Evolutionary conservation across 257 asterid species (phyloP), one percentile per base, ranked within the genome.

Genomic region (Fraxinus anomala): DNA sequence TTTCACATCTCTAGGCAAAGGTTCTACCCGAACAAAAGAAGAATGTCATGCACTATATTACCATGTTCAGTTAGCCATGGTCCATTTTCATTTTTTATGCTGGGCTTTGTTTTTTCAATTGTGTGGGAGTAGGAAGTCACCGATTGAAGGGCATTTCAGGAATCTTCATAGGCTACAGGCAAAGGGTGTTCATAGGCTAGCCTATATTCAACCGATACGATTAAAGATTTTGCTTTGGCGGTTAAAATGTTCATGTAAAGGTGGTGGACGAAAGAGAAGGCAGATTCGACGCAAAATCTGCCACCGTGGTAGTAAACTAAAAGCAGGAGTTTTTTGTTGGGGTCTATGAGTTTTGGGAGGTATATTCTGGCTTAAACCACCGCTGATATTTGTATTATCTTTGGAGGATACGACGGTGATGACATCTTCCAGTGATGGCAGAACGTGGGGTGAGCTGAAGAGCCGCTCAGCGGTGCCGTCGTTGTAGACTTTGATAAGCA

Each of bases 101-200:
- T 6, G 39, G 39, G 7, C 5, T 34, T 34, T 34, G 39, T 34
- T 34, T 34, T 34, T 34, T 34, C 7, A 34, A 34, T 34, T 4
- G 39, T 34, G 39, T 34, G 39, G 39, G 39, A 34, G 6, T 4
- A 3, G 39, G 39, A 34, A 34, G 76, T 75, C 1, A 82, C 82
- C 91, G 87, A 88, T 14, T 67, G 73, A 66, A 82, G 78, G 56
- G 89, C 82, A 6, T 17, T 79, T 85, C 87, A 86, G 19, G 83
- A 86, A 47, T 92, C 95, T 70, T 85, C 89, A 36, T 75, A 83
- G 0, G 76, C 87, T 0, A 87, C 81, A 0, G 90, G 90, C 37
- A 87, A 59, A 61, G 30, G 30, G 1, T 88, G 77, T 34, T 88
- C 95, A 2, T 91, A 91, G 4, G 92, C 90, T 8, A 78, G 83